Evolutionary conservation across 306 rosid species (phyloP).

Genomic region (Sicyos baderoa): DNA sequence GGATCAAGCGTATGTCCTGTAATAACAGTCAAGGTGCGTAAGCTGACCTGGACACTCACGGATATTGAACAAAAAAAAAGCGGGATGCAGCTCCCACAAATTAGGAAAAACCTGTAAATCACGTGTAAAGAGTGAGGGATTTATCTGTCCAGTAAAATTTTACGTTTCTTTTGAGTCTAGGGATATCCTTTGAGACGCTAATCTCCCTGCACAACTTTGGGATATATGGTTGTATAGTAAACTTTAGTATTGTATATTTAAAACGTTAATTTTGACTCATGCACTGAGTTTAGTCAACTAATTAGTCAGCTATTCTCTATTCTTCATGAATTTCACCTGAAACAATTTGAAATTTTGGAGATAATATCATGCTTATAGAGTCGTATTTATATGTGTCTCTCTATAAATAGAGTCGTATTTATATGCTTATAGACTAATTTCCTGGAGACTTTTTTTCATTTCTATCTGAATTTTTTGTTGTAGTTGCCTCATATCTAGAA

Average conservation of each 20-base stretch:
- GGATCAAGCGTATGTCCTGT: no score
- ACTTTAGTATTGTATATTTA: neutral
- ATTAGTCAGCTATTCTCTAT: neutral
- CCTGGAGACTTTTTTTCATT: neutral
- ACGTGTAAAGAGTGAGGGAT: neutral
- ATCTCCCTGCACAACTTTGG: neutral
- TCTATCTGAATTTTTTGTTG: conserved; percentile 21
- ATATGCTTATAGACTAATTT: no score
- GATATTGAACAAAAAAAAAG: neutral
- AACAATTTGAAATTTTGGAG: neutral
- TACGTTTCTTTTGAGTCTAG: neutral
- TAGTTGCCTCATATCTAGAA: conserved; percentile 97
- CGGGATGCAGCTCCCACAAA: neutral
- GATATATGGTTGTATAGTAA: neutral
- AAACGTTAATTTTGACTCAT: neutral
- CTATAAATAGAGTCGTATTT: no score
- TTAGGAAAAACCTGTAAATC: neutral
- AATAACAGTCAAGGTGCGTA: no score
- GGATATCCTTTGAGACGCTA: neutral
- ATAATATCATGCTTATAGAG: neutral
- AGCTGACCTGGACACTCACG: no score
- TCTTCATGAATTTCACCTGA: neutral
- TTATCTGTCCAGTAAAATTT: neutral
- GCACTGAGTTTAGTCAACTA: neutral
- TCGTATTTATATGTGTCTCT: neutral